Conservation (phyloP, 352 stramenopile species). For the Globisporangium nagaii region DNA sequence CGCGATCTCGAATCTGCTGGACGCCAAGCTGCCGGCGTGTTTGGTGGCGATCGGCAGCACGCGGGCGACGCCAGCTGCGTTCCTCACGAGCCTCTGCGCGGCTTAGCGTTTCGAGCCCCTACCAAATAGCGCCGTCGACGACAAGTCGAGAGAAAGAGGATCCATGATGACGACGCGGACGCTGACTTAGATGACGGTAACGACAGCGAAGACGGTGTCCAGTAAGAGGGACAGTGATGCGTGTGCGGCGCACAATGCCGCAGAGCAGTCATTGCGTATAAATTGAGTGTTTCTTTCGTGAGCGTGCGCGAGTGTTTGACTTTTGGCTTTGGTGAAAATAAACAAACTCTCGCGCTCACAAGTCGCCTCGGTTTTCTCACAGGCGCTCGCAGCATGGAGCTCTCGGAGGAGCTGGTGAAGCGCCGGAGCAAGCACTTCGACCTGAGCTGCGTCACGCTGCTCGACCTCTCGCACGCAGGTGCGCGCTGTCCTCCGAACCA, state of each 20-base stretch:
- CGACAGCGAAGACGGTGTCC: too few species aligned
- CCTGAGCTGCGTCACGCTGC: conserved; percentile 49
- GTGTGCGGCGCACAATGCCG: too few species aligned
- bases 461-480: conserved; percentile 54
- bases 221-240: too few species aligned
- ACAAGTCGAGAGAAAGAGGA: too few species aligned
- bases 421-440: conserved; percentile 74
- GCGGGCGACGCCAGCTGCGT: conserved; percentile 14
- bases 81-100: conserved; percentile 20
- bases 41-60: conserved; percentile 10
- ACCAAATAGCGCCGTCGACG: not conserved
- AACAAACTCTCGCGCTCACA: not conserved
- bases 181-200: not conserved
- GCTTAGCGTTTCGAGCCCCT: too few species aligned
- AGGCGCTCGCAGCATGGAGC: conserved; percentile 45
- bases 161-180: not conserved
- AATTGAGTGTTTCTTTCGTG: too few species aligned
- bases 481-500: too few species aligned
- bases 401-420: conserved; percentile 63
- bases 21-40: conserved; percentile 17
- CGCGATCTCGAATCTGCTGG: conserved; percentile 13
- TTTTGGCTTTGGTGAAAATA: not conserved
- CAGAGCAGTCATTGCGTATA: too few species aligned
- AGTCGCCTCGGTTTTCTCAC: not conserved
- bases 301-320: too few species aligned